phyloP scores from a whole-genome alignment of 257 asterid species.

The Avicennia marina region DNA sequence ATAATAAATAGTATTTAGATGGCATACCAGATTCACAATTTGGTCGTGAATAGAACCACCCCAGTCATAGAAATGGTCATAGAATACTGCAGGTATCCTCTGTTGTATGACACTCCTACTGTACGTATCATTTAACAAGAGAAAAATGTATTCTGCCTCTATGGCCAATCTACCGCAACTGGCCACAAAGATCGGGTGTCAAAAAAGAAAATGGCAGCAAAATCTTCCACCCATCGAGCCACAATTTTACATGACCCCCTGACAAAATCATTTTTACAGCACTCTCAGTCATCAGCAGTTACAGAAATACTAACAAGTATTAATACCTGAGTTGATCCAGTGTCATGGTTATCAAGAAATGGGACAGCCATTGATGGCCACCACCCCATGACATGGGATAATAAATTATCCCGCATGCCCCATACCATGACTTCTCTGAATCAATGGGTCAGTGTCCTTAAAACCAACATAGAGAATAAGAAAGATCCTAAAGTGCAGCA shows the following conservation, averaged over 20 bases:
- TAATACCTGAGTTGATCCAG: constrained; percentile 94
- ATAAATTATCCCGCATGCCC: no score
- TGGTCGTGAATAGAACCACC: constrained; percentile 58
- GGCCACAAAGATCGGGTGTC: neutral
- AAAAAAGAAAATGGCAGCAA: neutral
- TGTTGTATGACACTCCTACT: constrained; percentile 98
- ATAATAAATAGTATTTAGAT: neutral
- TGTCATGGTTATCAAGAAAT: constrained; percentile 92
- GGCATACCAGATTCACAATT: constrained; percentile 80
- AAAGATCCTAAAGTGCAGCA: no score
- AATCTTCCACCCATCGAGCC: no score
- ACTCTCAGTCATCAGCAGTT: neutral
- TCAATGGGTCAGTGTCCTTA: constrained; percentile 68
- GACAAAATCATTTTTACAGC: neutral
- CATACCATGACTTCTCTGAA: constrained; percentile 63
- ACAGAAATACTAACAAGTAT: neutral
- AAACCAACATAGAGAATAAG: no score
- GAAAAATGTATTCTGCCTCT: no score
- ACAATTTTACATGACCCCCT: neutral
- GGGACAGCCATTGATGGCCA: constrained; percentile 96
- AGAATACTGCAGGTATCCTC: constrained; percentile 76
- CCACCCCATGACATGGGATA: constrained; percentile 89
- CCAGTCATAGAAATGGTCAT: constrained; percentile 79
- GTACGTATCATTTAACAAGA: no score
- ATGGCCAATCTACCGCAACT: no score